A percentile compares a stretch with the other conserved stretches of the same genome.
Conservation (phyloP, 1,284 basidiomycete genomes). For the Moesziomyces sp. region DNA sequence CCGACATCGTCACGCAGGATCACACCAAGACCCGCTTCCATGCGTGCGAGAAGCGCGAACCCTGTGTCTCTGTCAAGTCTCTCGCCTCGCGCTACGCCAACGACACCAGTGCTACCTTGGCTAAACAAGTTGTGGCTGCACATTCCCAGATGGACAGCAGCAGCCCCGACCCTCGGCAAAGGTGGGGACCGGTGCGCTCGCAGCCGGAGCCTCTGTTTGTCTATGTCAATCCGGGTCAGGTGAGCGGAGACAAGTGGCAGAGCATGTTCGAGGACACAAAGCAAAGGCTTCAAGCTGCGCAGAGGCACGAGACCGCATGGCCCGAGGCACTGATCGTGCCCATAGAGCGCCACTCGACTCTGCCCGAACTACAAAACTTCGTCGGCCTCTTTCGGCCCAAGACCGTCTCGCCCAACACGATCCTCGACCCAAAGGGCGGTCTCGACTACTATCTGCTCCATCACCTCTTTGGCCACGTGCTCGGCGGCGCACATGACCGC, state of each 20-base stretch:
- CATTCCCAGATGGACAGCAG: slow-evolving; percentile 30
- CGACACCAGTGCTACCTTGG: not conserved
- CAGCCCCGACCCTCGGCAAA: slow-evolving; percentile 13
- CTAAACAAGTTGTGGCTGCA: slow-evolving; percentile 22
- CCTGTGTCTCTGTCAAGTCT: slow-evolving; percentile 71
- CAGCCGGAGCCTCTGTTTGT: slow-evolving; percentile 38
- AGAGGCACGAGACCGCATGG: slow-evolving; percentile 33
- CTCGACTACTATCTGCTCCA: slow-evolving; percentile 48
- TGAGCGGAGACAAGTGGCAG: slow-evolving; percentile 73
- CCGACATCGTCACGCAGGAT: slow-evolving; percentile 76
- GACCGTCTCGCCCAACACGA: slow-evolving; percentile 49
- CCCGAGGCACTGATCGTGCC: slow-evolving; percentile 69
- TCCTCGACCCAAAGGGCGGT: slow-evolving; percentile 36
- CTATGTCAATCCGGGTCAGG: slow-evolving; percentile 50
- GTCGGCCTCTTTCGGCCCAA: slow-evolving; percentile 76
- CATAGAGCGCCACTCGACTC: slow-evolving; percentile 82
- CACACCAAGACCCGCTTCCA: slow-evolving; percentile 79
- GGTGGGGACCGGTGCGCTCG: slow-evolving; percentile 27
- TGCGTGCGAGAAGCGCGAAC: slow-evolving; percentile 84
- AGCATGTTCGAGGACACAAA: slow-evolving; percentile 73
- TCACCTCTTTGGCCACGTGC: slow-evolving; percentile 40
- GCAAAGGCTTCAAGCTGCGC: slow-evolving; percentile 67
- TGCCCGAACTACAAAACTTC: slow-evolving; percentile 83
- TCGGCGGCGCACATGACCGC: slow-evolving; percentile 22
- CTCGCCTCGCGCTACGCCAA: slow-evolving; percentile 23